Conservation (phyloP, 768 basidiomycete species). For the Coprinopsis marcescibilis region DNA sequence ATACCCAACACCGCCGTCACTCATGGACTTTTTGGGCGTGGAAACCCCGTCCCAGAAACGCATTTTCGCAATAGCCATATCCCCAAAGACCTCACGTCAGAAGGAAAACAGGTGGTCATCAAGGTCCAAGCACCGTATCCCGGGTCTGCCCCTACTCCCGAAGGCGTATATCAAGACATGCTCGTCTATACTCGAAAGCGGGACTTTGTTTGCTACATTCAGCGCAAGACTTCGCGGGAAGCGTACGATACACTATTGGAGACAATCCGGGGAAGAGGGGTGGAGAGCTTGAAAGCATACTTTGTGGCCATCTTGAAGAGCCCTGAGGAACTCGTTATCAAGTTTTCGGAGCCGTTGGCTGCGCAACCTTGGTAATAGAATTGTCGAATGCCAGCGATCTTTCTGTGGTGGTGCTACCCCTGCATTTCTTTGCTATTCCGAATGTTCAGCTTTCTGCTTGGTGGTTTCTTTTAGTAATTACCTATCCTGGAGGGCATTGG, state of each 20-base stretch:
- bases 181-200: constrained; percentile 50
- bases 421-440: too few relatives aligned
- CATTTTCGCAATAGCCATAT: constrained; percentile 14
- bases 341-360: constrained; percentile 45
- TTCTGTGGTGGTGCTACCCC: too few relatives aligned
- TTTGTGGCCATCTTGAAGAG: constrained; percentile 47
- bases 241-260: constrained; percentile 37
- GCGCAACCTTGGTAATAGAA: constrained; percentile 41
- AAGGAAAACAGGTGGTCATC: constrained; percentile 38
- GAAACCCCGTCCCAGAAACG: background rate
- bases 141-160: background rate
- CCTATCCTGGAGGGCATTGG: too few relatives aligned
- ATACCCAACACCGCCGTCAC: too few relatives aligned
- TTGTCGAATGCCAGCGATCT: too few relatives aligned
- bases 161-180: constrained; percentile 3
- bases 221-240: constrained; percentile 22
- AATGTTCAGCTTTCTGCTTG: too few relatives aligned
- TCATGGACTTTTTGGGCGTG: too few relatives aligned
- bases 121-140: constrained; percentile 45
- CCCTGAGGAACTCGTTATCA: constrained; percentile 42
- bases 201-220: constrained; percentile 43
- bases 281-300: constrained; percentile 44
- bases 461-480: too few relatives aligned
- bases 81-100: constrained; percentile 17
- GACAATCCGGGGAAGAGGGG: constrained; percentile 36